Percentiles rank a stretch among this genome's conserved stretches.
Conservation (phyloP, 768 basidiomycete genomes). For the Amanita fuliginea region DNA sequence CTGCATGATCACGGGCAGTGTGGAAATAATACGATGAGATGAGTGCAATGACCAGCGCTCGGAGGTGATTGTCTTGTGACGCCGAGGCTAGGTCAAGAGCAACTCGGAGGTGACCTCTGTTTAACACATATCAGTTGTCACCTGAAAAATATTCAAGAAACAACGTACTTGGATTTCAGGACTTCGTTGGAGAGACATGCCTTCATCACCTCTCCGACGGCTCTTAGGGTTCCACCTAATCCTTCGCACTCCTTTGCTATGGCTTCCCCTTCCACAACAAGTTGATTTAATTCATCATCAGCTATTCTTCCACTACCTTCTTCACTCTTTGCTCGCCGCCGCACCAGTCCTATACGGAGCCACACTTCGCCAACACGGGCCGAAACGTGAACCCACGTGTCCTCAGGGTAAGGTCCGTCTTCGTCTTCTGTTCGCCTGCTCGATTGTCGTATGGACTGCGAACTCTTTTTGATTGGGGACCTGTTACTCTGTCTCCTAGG, state of each 20-base stretch:
- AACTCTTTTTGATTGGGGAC: not conserved
- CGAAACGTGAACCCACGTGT: constrained; percentile 22
- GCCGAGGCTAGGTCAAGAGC: constrained; percentile 47
- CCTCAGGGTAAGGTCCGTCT: constrained; percentile 18
- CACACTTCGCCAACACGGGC: constrained; percentile 23
- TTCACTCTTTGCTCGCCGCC: constrained; percentile 3
- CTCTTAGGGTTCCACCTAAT: constrained; percentile 42
- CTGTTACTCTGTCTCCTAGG: not conserved
- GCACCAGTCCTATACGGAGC: constrained; percentile 19
- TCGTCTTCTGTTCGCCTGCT: not conserved
- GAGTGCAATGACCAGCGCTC: constrained; percentile 58
- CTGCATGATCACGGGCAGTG: constrained; percentile 60
- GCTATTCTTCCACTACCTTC: not conserved
- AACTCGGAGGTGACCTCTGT: constrained; percentile 44
- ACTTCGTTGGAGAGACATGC: constrained; percentile 47
- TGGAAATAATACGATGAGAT: constrained; percentile 62
- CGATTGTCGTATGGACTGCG: not conserved
- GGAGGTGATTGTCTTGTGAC: constrained; percentile 62
- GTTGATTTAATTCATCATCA: constrained; percentile 16
- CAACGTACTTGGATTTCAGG: constrained; percentile 47
- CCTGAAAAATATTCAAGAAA: constrained; percentile 1
- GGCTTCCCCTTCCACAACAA: constrained; percentile 21
- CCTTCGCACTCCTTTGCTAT: constrained; percentile 35
- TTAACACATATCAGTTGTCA: not conserved
- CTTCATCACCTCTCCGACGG: constrained; percentile 43